Percentiles rank a stretch among this genome's conserved stretches.
phyloP scores from a whole-genome alignment of 2,329 filamentous ascomycete genomes.

The Phialophora tarda region DNA sequence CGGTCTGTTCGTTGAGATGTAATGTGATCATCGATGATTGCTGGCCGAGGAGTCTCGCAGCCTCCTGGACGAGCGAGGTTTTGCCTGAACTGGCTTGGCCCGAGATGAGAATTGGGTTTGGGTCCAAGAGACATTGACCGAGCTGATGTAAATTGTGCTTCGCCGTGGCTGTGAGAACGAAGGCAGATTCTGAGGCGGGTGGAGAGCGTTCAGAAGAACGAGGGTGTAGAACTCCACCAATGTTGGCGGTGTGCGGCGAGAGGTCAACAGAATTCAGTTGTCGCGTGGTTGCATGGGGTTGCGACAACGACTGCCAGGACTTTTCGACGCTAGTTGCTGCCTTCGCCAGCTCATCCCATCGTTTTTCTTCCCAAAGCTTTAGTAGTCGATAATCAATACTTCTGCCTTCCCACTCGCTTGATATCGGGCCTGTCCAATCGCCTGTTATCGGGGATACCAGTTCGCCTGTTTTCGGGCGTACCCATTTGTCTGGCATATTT shows the following conservation, averaged over 20 bases:
- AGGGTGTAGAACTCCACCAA: slow-evolving; percentile 72
- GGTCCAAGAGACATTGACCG: slow-evolving; percentile 68
- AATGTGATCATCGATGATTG: slow-evolving; percentile 85
- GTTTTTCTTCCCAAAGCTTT: slow-evolving; percentile 66
- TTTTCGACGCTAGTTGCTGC: slow-evolving; percentile 59
- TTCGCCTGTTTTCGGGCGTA: too few relatives aligned
- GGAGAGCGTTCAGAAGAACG: slow-evolving; percentile 57
- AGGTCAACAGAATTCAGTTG: slow-evolving; percentile 47
- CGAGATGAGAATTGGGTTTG: slow-evolving; percentile 77
- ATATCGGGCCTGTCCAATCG: slow-evolving; percentile 50
- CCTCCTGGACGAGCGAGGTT: slow-evolving; percentile 81
- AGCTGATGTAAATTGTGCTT: slow-evolving; percentile 72
- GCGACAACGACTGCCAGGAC: slow-evolving; percentile 24
- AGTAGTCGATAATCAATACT: slow-evolving; percentile 79
- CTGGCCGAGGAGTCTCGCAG: slow-evolving; percentile 79
- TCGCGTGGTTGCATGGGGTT: slow-evolving; percentile 37
- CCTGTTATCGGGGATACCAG: too few relatives aligned
- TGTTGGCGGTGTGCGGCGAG: slow-evolving; percentile 66
- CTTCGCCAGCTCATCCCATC: slow-evolving; percentile 53
- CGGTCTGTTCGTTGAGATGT: slow-evolving; percentile 96
- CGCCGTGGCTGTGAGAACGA: slow-evolving; percentile 76
- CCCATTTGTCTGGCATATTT: slow-evolving; percentile 29
- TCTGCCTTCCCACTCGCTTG: slow-evolving; percentile 75
- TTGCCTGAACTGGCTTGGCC: slow-evolving; percentile 89
- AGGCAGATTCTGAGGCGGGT: slow-evolving; percentile 55